A percentile compares a stretch with the other conserved stretches of the same genome.
These are phyloP conservation scores for Kwoniella sp. DNA, from an alignment of 768 basidiomycete species.

Conservation along the genomic window DNA sequence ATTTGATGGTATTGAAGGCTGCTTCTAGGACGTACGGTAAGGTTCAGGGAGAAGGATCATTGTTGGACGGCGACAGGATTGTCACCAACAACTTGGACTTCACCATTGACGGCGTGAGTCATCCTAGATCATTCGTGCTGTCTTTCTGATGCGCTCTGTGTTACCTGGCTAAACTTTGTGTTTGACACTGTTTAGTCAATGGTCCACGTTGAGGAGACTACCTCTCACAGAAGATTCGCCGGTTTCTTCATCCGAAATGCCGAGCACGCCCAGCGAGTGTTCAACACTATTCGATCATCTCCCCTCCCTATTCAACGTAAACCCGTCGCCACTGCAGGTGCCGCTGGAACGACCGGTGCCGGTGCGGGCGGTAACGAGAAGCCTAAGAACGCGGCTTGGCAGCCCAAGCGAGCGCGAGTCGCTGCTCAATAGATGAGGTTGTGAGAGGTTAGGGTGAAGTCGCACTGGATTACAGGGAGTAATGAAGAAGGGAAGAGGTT, in stretches of 20 bases:
- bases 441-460: background rate
- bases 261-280: slow-evolving; percentile 83
- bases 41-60: slow-evolving; percentile 56
- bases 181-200: no score
- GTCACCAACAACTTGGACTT: slow-evolving; percentile 94
- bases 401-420: slow-evolving; percentile 23
- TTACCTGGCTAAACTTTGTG: no score
- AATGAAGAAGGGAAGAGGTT: no score
- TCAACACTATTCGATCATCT: slow-evolving; percentile 70
- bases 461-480: no score
- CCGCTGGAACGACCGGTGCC: slow-evolving; percentile 4
- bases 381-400: slow-evolving; percentile 19
- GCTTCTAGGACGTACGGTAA: slow-evolving; percentile 66
- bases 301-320: slow-evolving; percentile 59
- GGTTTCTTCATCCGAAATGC: slow-evolving; percentile 96
- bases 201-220: slow-evolving; percentile 94
- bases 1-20: slow-evolving; percentile 96
- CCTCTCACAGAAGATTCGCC: slow-evolving; percentile 86
- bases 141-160: no score
- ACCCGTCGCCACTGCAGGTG: slow-evolving; percentile 6
- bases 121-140: no score
- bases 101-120: slow-evolving; percentile 84
- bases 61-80: slow-evolving; percentile 83
- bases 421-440: slow-evolving; percentile 16
- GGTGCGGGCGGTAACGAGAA: slow-evolving; percentile 8